Evolutionary conservation across 2,329 filamentous ascomycete species (phyloP).

Genomic region (Diaporthe nobilis): DNA sequence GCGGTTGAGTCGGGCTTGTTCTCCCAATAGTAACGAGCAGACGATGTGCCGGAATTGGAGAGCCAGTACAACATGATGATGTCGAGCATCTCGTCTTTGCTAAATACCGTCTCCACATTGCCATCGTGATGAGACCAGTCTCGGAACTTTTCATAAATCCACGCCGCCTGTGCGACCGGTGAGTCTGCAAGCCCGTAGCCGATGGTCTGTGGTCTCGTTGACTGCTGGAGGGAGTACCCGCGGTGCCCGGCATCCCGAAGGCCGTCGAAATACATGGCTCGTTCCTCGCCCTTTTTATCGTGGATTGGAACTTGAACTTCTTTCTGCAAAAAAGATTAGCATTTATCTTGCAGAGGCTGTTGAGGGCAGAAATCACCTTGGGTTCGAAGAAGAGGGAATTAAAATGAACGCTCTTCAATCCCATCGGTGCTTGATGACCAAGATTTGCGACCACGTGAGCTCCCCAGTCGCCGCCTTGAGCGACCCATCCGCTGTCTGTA

Average conservation of each 20-base stretch:
- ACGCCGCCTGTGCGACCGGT: constrained; percentile 17
- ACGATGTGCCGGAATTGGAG: constrained; percentile 13
- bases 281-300: neutral
- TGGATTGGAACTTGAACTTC: neutral
- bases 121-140: constrained; percentile 17
- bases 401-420: constrained; percentile 16
- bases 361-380: neutral
- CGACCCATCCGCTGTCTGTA: constrained; percentile 1
- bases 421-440: neutral
- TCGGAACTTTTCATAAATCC: constrained; percentile 2
- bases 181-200: constrained; percentile 21
- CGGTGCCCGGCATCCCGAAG: neutral
- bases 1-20: constrained; percentile 6
- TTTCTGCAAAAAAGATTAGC: neutral
- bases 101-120: constrained; percentile 1
- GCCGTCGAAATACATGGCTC: constrained; percentile 9
- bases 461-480: constrained; percentile 18
- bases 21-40: constrained; percentile 22
- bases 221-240: constrained; percentile 20
- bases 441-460: constrained; percentile 1
- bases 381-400: constrained; percentile 18
- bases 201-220: constrained; percentile 8
- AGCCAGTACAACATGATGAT: constrained; percentile 10
- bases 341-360: neutral
- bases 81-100: constrained; percentile 18